These are phyloP conservation scores for Trichophyton rubrum DNA, from an alignment of 2,329 filamentous ascomycete genomes.

Conservation along the genomic window DNA sequence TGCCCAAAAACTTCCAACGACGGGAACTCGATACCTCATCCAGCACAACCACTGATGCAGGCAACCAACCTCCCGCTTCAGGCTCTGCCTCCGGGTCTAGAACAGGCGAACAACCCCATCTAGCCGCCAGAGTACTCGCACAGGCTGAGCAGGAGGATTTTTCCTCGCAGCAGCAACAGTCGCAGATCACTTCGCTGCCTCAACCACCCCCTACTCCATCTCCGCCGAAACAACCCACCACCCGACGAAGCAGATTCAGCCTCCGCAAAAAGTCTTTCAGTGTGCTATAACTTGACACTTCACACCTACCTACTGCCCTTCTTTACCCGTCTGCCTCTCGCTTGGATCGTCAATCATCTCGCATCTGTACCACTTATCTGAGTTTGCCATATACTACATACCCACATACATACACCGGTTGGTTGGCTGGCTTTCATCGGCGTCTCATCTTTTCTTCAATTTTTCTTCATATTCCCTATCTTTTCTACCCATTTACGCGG, in stretches of 20 bases:
- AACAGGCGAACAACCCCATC: not conserved
- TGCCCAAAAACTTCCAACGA: not conserved
- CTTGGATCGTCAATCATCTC: not conserved
- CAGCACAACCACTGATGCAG: not conserved
- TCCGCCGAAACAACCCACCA: conserved; percentile 5
- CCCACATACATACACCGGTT: not conserved
- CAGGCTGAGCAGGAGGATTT: not conserved
- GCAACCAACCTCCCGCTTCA: not conserved
- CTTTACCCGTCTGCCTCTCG: not conserved
- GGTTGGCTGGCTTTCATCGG: not conserved
- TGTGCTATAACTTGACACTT: conserved; percentile 19
- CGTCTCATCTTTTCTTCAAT: not conserved
- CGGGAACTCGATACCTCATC: not conserved
- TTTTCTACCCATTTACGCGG: not conserved
- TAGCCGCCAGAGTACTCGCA: not conserved
- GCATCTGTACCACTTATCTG: conserved; percentile 1
- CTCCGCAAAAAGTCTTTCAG: conserved; percentile 35
- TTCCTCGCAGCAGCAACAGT: not conserved
- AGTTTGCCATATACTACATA: not conserved
- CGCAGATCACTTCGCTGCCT: not conserved
- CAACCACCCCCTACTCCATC: not conserved
- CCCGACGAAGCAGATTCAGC: conserved; percentile 32
- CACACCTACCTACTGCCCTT: no score
- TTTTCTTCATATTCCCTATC: not conserved
- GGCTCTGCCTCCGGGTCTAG: not conserved